These are phyloP conservation scores for Auricularia sp. DNA, from an alignment of 768 basidiomycete species.

Conservation along the genomic window DNA sequence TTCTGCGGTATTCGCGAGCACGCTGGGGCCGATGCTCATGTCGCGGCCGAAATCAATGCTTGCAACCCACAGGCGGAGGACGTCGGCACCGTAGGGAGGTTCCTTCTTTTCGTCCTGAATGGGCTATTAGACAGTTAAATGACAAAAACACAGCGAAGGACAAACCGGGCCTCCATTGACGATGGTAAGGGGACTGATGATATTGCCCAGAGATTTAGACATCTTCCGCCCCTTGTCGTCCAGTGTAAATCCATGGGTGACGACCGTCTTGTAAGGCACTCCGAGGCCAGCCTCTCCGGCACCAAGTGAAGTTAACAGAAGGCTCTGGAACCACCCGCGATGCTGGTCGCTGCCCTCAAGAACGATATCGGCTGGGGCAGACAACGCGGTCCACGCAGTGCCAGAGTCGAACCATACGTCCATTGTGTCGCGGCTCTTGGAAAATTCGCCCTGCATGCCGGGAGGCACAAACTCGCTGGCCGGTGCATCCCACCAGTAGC, in stretches of 20 bases:
- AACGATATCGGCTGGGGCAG: constrained; percentile 63
- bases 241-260: constrained; percentile 96
- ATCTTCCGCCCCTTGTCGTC: constrained; percentile 88
- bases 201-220: constrained; percentile 95
- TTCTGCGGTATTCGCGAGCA: constrained; percentile 66
- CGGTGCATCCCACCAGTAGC: constrained; percentile 89
- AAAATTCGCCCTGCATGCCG: constrained; percentile 33
- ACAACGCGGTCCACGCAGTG: constrained; percentile 83
- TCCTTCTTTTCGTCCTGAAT: constrained; percentile 54
- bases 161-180: constrained; percentile 68
- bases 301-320: constrained; percentile 72
- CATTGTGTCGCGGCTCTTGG: constrained; percentile 88
- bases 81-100: constrained; percentile 78
- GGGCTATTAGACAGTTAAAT: not conserved
- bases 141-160: constrained; percentile 5
- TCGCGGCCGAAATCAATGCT: constrained; percentile 85
- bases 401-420: constrained; percentile 99
- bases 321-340: constrained; percentile 98
- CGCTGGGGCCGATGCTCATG: constrained; percentile 71
- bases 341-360: constrained; percentile 97
- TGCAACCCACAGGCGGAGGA: constrained; percentile 84
- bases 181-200: constrained; percentile 73
- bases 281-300: constrained; percentile 4
- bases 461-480: constrained; percentile 73
- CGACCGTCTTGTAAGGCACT: constrained; percentile 66